These are phyloP conservation scores for Aurantiochytrium sp. DNA, from an alignment of 108 stramenopile genomes.

Conservation along the genomic window DNA sequence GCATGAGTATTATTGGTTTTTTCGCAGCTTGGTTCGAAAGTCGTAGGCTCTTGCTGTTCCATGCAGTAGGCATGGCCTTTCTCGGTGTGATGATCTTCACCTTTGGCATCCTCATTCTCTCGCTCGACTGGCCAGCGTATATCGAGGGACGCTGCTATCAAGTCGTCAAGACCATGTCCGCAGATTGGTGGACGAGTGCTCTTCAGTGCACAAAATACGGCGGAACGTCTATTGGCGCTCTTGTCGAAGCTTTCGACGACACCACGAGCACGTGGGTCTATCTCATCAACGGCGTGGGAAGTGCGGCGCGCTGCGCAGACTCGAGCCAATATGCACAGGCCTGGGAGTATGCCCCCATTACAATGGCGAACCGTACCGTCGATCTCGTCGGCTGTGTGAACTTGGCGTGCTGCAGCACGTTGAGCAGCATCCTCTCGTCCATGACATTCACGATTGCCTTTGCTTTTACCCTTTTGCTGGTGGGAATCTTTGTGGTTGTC, in stretches of 20 bases:
- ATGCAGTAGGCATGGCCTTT: not conserved
- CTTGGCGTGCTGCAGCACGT: not conserved
- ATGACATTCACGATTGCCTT: not conserved
- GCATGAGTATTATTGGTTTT: not conserved
- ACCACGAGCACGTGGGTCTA: not conserved
- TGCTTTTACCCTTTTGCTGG: not conserved
- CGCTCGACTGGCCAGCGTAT: not conserved
- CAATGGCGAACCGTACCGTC: not conserved
- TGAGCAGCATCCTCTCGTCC: not conserved
- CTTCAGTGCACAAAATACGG: not conserved
- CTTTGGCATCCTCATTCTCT: not conserved
- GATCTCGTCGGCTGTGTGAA: not conserved
- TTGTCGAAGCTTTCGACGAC: not conserved
- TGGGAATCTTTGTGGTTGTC: not conserved
- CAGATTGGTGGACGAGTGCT: not conserved
- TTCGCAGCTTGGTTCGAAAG: slow-evolving; percentile 11
- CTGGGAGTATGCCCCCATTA: not conserved
- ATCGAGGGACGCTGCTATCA: not conserved
- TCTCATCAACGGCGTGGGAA: not conserved
- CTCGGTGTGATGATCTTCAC: not conserved
- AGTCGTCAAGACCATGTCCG: not conserved
- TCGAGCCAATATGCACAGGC: not conserved
- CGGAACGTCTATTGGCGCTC: not conserved
- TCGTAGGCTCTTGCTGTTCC: not conserved
- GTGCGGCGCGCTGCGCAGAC: not conserved